These are phyloP conservation scores for Elsinoe batatas DNA, from an alignment of 2,329 filamentous ascomycete species.

Conservation along the genomic window DNA sequence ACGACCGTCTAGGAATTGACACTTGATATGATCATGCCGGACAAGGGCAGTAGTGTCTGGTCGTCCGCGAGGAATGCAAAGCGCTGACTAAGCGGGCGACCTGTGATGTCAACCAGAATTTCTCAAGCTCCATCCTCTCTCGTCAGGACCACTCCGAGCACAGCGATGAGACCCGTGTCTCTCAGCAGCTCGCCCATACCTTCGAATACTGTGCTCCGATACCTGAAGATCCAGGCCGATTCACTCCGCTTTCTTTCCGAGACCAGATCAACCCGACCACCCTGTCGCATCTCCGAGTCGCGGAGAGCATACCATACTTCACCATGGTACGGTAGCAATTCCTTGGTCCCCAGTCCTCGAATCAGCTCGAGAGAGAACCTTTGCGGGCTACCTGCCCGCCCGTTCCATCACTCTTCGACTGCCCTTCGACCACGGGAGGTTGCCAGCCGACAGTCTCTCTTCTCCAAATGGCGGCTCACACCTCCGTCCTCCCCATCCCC, in stretches of 20 bases:
- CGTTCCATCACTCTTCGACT: neutral
- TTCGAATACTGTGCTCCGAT: slow-evolving; percentile 16
- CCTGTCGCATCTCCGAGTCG: slow-evolving; percentile 10
- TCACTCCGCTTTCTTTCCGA: slow-evolving; percentile 12
- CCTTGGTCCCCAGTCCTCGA: neutral
- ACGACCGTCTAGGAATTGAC: too few relatives aligned
- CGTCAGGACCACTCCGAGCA: neutral
- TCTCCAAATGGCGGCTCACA: slow-evolving; percentile 8
- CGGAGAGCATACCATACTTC: neutral
- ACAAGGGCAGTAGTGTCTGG: too few relatives aligned
- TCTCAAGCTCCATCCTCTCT: neutral
- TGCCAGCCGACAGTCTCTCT: neutral
- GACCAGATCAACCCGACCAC: neutral
- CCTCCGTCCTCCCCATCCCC: slow-evolving; percentile 29
- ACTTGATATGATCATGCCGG: too few relatives aligned
- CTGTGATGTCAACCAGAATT: slow-evolving; percentile 1
- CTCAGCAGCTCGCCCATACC: slow-evolving; percentile 11
- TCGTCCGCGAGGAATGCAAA: too few relatives aligned
- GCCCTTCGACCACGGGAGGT: neutral
- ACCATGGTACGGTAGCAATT: neutral
- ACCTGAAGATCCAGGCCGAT: slow-evolving; percentile 16
- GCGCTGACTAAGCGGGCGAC: neutral
- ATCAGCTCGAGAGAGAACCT: neutral
- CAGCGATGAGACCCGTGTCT: slow-evolving; percentile 12
- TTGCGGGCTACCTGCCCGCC: neutral